Conservation (phyloP, 2,329 filamentous ascomycete genomes). For the Stachybotrys chartarum region DNA sequence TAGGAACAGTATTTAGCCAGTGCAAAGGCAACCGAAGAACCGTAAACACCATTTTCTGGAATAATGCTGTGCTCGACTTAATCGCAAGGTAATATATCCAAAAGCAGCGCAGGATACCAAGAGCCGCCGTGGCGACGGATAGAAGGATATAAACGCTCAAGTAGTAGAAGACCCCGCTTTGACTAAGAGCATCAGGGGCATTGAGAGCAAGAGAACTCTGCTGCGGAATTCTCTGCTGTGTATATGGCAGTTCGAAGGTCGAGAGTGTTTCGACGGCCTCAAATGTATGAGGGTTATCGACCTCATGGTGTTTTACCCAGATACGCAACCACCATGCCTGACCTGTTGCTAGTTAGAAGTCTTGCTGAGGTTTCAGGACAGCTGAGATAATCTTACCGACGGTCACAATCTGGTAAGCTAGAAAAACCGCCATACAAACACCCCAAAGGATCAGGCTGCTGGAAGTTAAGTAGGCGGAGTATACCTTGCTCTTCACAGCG, state of each 20-base stretch:
- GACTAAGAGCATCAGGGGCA: background rate
- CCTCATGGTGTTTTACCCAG: slow-evolving; percentile 38
- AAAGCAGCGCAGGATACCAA: slow-evolving; percentile 56
- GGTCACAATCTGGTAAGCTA: slow-evolving; percentile 44
- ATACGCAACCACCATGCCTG: slow-evolving; percentile 58
- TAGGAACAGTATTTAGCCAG: slow-evolving; percentile 73
- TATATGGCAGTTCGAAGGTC: background rate
- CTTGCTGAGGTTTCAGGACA: background rate
- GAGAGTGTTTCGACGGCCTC: background rate
- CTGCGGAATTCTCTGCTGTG: background rate
- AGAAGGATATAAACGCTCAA: slow-evolving; percentile 40
- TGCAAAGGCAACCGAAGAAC: slow-evolving; percentile 67
- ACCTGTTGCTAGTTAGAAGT: slow-evolving; percentile 18
- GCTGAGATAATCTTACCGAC: slow-evolving; percentile 34
- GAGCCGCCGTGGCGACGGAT: slow-evolving; percentile 52
- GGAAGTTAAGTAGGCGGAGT: slow-evolving; percentile 57
- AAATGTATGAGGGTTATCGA: background rate
- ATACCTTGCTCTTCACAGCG: slow-evolving; percentile 60
- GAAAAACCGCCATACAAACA: slow-evolving; percentile 44
- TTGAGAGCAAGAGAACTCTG: background rate
- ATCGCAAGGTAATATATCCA: slow-evolving; percentile 60
- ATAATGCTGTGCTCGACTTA: slow-evolving; percentile 60
- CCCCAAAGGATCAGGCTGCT: slow-evolving; percentile 58
- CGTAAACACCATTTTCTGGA: slow-evolving; percentile 57
- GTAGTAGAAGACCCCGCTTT: slow-evolving; percentile 33